phyloP scores from a whole-genome alignment of 176 grass and related monocot genomes.

The Saccharum officinarum region DNA sequence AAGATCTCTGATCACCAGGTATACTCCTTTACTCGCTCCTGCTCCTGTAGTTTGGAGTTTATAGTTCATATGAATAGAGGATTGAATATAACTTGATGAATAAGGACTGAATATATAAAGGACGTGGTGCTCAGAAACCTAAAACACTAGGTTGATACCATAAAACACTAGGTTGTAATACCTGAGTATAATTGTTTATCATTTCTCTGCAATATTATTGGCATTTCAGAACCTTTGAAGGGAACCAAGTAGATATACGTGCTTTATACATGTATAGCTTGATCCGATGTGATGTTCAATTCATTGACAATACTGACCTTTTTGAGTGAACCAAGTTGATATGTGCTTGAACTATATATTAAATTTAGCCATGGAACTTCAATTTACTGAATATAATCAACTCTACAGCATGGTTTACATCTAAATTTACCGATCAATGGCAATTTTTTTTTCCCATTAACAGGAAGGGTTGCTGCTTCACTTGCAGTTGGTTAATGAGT shows the following conservation, averaged over 20 bases:
- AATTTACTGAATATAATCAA: too few species aligned
- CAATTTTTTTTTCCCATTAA: background rate
- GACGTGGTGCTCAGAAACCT: background rate
- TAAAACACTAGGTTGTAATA: background rate
- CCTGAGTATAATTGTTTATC: background rate
- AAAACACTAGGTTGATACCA: background rate
- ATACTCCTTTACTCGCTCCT: background rate
- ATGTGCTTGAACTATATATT: background rate
- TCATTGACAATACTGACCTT: background rate
- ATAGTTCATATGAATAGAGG: background rate
- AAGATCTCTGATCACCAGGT: slow-evolving; percentile 99
- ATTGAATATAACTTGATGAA: background rate
- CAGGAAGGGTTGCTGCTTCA: background rate
- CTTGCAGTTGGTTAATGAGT: background rate
- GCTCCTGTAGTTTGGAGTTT: background rate
- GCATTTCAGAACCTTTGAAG: background rate
- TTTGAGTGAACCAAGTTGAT: background rate
- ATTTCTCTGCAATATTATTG: background rate
- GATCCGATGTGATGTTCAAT: background rate
- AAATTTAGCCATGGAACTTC: too few species aligned
- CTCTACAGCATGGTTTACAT: background rate
- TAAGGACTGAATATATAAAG: background rate
- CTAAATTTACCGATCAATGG: background rate
- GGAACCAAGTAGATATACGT: background rate
- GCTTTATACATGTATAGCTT: background rate